Evolutionary conservation across 768 basidiomycete species (phyloP).

Genomic region (Auricularia sp.): DNA sequence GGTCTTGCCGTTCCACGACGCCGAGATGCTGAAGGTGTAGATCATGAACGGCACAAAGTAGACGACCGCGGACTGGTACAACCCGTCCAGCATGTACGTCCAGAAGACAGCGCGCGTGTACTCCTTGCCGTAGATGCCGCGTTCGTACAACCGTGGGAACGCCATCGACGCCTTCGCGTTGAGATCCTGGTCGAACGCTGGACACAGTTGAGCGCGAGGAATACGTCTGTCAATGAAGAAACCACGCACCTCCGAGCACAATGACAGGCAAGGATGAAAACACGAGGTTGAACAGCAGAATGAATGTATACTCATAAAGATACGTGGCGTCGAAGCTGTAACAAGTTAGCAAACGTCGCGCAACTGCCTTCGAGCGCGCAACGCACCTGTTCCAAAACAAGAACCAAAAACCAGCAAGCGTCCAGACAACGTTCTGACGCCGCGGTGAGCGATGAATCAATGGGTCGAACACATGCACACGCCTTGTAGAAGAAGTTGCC

Average conservation of each 20-base stretch:
- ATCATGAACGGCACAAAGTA: conserved; percentile 72
- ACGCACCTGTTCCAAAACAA: conserved; percentile 75
- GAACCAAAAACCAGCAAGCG: conserved; percentile 89
- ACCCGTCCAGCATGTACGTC: conserved; percentile 87
- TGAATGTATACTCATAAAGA: conserved; percentile 89
- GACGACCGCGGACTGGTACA: conserved; percentile 83
- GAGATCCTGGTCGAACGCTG: conserved; percentile 92
- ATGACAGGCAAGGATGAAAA: conserved; percentile 94
- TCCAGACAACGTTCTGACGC: conserved; percentile 80
- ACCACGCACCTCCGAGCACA: conserved; percentile 63
- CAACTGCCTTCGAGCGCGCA: no score
- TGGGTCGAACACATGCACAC: conserved; percentile 13
- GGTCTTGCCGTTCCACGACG: conserved; percentile 69
- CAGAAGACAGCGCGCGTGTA: conserved; percentile 90
- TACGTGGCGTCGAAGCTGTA: conserved; percentile 87
- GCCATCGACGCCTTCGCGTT: conserved; percentile 82
- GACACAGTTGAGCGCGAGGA: not conserved
- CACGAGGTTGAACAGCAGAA: conserved; percentile 80
- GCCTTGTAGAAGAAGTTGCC: conserved; percentile 99
- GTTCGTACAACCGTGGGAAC: conserved; percentile 91
- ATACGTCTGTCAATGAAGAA: not conserved
- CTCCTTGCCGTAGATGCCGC: conserved; percentile 87
- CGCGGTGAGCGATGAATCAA: not conserved
- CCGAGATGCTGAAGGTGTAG: conserved; percentile 45
- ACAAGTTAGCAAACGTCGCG: no score